A percentile compares a stretch with the other conserved stretches of the same genome.
phyloP scores from a whole-genome alignment of 2,329 filamentous ascomycete species.

The Verticillium isaacii region DNA sequence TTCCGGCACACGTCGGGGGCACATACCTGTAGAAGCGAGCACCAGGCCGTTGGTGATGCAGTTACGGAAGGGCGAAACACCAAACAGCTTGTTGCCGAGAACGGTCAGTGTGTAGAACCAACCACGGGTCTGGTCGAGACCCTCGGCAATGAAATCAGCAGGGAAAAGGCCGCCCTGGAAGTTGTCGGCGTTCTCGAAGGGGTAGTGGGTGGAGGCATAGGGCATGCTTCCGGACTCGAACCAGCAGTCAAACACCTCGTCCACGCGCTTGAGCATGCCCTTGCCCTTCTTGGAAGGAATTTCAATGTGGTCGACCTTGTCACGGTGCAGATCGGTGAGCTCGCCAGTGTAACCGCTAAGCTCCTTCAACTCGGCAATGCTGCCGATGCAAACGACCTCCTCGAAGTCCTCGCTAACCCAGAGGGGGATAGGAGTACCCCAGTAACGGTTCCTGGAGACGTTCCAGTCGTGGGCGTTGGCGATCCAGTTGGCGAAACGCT shows the following conservation, averaged over 20 bases:
- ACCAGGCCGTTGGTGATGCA: constrained; percentile 97
- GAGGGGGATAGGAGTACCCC: constrained; percentile 87
- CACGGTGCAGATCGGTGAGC: constrained; percentile 80
- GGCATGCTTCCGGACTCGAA: constrained; percentile 97
- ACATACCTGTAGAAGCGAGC: constrained; percentile 85
- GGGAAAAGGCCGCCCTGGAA: constrained; percentile 74
- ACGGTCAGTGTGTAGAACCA: constrained; percentile 97
- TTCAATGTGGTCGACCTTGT: constrained; percentile 90
- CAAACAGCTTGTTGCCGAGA: constrained; percentile 82
- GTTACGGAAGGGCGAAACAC: constrained; percentile 83
- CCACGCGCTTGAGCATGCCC: constrained; percentile 71
- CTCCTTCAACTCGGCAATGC: constrained; percentile 75
- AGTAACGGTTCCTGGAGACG: constrained; percentile 88
- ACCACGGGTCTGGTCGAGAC: constrained; percentile 86
- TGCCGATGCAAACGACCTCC: constrained; percentile 82
- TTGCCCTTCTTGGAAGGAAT: constrained; percentile 89
- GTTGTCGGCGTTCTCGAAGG: constrained; percentile 80
- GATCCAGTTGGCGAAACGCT: constrained; percentile 89
- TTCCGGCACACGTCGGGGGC: background rate
- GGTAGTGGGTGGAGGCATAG: constrained; percentile 85
- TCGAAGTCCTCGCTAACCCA: constrained; percentile 90
- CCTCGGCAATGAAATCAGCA: constrained; percentile 91
- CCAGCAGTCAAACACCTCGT: constrained; percentile 96
- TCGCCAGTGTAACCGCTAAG: constrained; percentile 83
- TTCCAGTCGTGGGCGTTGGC: constrained; percentile 91